Evolutionary conservation across 1,139 yeast genomes (phyloP).

Genomic region (Maudiozyma humilis): DNA sequence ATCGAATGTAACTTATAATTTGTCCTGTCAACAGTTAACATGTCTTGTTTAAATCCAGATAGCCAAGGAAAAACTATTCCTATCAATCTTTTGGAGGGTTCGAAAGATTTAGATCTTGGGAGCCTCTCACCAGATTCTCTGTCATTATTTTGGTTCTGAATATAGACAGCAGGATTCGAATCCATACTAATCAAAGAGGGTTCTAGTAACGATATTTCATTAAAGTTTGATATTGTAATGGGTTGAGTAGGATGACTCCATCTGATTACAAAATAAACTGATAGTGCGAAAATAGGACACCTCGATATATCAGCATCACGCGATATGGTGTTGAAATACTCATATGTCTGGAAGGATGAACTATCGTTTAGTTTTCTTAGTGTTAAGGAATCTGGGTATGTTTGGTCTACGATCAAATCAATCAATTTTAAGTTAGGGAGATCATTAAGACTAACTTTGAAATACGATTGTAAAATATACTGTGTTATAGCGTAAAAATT

Average conservation of each 20-base stretch:
- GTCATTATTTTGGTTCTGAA: slow-evolving; percentile 9
- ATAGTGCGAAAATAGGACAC: slow-evolving; percentile 30
- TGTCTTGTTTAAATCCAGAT: slow-evolving; percentile 22
- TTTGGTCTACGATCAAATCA: slow-evolving; percentile 31
- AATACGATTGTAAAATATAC: slow-evolving; percentile 24
- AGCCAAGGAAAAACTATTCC: slow-evolving; percentile 29
- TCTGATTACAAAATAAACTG: slow-evolving; percentile 27
- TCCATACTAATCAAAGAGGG: slow-evolving; percentile 17
- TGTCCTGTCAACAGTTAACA: slow-evolving; percentile 24
- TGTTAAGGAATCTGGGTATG: slow-evolving; percentile 30
- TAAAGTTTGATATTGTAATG: slow-evolving; percentile 20
- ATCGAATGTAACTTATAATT: slow-evolving; percentile 29
- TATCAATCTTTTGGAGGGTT: slow-evolving; percentile 20
- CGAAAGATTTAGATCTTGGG: slow-evolving; percentile 19
- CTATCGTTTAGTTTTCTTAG: slow-evolving; percentile 28
- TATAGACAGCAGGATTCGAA: slow-evolving; percentile 11
- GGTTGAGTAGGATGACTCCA: slow-evolving; percentile 25
- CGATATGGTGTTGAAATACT: slow-evolving; percentile 29
- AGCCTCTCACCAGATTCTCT: slow-evolving; percentile 11
- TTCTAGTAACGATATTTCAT: slow-evolving; percentile 18
- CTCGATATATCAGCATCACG: slow-evolving; percentile 27
- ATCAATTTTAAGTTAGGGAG: slow-evolving; percentile 18
- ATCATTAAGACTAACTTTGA: slow-evolving; percentile 18
- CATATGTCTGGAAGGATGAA: slow-evolving; percentile 22
- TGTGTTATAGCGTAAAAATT: slow-evolving; percentile 26